These are phyloP conservation scores for Magnolia officinalis DNA, from an alignment of 164 flowering plant genomes.

Conservation along the genomic window DNA sequence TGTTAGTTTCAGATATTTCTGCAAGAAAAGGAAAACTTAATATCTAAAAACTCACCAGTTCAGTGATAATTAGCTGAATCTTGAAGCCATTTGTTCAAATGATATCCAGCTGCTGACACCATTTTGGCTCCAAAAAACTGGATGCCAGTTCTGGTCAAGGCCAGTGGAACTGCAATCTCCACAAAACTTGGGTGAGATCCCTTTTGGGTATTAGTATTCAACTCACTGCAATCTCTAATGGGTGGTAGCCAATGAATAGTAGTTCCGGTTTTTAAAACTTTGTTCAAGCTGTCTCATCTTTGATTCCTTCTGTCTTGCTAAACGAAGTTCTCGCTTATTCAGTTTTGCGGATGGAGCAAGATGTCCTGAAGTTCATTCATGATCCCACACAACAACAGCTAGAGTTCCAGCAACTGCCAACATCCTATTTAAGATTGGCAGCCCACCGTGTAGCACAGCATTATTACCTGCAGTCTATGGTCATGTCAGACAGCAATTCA, in stretches of 20 bases:
- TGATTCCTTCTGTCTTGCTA: neutral
- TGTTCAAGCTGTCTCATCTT: too few species aligned
- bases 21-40: too few species aligned
- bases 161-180: neutral
- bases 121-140: neutral
- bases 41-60: too few species aligned
- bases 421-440: slow-evolving; percentile 92
- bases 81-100: neutral
- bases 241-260: neutral
- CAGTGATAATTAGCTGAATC: neutral
- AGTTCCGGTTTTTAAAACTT: too few species aligned
- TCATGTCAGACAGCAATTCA: slow-evolving; percentile 56
- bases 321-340: slow-evolving; percentile 9
- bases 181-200: neutral
- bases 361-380: slow-evolving; percentile 79
- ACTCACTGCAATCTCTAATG: neutral
- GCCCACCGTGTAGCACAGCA: slow-evolving; percentile 99
- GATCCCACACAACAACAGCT: slow-evolving; percentile 78
- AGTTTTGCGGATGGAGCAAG: slow-evolving; percentile 97
- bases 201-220: neutral
- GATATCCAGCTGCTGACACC: neutral
- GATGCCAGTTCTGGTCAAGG: neutral
- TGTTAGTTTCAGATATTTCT: too few species aligned
- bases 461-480: slow-evolving; percentile 87
- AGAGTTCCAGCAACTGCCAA: slow-evolving; percentile 94